phyloP scores from a whole-genome alignment of 495 filamentous ascomycete genomes.

The Aspergillus avenaceus region DNA sequence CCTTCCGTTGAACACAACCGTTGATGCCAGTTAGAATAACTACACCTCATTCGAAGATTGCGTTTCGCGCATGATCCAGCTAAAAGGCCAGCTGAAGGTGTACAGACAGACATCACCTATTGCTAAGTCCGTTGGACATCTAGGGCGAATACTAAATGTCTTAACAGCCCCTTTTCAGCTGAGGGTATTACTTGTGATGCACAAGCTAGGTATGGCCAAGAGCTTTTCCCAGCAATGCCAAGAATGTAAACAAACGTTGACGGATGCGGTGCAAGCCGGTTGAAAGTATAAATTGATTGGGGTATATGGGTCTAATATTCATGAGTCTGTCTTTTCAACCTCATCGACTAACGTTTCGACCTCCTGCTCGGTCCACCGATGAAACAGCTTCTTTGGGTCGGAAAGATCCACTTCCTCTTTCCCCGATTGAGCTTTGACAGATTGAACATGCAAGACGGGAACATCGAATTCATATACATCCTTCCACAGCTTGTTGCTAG shows the following conservation, averaged over 20 bases:
- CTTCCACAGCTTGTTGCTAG: conserved; percentile 64
- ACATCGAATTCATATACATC: conserved; percentile 86
- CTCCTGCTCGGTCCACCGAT: conserved; percentile 68
- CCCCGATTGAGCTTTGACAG: conserved; percentile 29
- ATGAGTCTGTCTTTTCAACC: conserved; percentile 35
- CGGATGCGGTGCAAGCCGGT: neutral
- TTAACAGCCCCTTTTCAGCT: too few species aligned
- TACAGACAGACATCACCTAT: too few species aligned
- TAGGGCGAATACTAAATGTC: too few species aligned
- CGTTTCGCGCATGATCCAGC: too few species aligned
- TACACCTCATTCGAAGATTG: too few species aligned
- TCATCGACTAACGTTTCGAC: conserved; percentile 67
- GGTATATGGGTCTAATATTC: neutral
- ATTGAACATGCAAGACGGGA: conserved; percentile 72
- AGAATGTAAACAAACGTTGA: neutral
- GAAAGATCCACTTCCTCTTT: conserved; percentile 27
- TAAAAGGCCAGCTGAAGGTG: too few species aligned
- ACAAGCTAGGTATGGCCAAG: too few species aligned
- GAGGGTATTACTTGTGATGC: too few species aligned
- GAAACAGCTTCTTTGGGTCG: conserved; percentile 74
- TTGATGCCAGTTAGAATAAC: too few species aligned
- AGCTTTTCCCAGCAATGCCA: too few species aligned
- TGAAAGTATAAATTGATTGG: neutral
- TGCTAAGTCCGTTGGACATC: too few species aligned
- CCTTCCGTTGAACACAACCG: too few species aligned